Conservation (phyloP, 78 protist species). For the Dictyostelium citrinum region DNA sequence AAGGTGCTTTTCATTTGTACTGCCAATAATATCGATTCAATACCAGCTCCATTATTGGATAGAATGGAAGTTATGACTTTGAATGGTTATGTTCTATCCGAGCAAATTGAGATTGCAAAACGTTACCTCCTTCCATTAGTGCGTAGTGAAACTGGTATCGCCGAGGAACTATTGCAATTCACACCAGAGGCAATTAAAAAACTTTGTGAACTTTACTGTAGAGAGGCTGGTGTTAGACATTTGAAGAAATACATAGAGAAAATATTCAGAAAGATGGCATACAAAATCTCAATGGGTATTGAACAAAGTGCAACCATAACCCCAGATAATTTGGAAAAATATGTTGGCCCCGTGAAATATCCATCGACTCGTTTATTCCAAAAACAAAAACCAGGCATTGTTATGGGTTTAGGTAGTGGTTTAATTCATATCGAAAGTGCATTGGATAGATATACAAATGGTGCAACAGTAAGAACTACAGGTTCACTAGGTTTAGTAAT, state of each 20-base stretch:
- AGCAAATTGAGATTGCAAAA: constrained; percentile 91
- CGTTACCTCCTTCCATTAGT: constrained; percentile 88
- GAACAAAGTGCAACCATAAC: neutral
- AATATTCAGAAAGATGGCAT: constrained; percentile 92
- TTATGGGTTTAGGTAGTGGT: constrained; percentile 93
- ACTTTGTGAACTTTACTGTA: constrained; percentile 88
- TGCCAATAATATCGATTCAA: constrained; percentile 89
- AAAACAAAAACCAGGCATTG: constrained; percentile 87
- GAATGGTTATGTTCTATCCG: constrained; percentile 84
- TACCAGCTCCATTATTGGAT: constrained; percentile 94
- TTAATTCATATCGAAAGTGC: constrained; percentile 86
- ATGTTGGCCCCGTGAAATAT: constrained; percentile 87
- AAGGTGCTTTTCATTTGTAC: constrained; percentile 95
- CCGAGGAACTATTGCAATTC: constrained; percentile 4
- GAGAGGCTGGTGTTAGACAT: constrained; percentile 95
- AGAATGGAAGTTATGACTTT: constrained; percentile 95
- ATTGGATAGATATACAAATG: constrained; percentile 6
- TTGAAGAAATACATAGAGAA: constrained; percentile 91
- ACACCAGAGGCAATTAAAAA: constrained; percentile 60
- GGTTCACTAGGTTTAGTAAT: constrained; percentile 89
- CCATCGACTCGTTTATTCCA: constrained; percentile 62
- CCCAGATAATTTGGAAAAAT: constrained; percentile 73
- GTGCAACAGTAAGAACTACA: constrained; percentile 33
- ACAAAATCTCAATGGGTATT: constrained; percentile 69
- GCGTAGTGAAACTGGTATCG: constrained; percentile 70